Percentiles rank a stretch among this genome's conserved stretches.
phyloP scores from a whole-genome alignment of 148 eudicot genomes.

The Dianthus caryophyllus region DNA sequence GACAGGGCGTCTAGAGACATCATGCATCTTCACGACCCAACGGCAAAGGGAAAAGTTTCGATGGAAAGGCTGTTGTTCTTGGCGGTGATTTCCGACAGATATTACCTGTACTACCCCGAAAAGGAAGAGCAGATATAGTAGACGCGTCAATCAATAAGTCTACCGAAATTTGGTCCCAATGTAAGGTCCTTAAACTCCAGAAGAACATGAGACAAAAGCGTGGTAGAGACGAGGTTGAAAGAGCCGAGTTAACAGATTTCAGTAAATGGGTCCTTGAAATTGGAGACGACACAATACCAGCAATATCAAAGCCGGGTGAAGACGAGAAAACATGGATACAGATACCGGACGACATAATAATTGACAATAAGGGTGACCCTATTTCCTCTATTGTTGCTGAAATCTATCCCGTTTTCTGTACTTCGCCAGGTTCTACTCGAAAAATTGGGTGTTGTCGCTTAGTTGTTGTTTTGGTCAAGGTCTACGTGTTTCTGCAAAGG shows the following conservation, averaged over 20 bases:
- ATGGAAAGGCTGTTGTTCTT: constrained; percentile 7
- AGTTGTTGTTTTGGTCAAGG: too few species aligned
- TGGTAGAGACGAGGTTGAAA: background rate
- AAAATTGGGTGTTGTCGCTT: too few species aligned
- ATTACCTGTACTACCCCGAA: background rate
- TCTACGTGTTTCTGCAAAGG: too few species aligned
- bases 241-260: background rate
- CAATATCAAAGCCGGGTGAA: background rate
- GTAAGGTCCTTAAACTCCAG: background rate
- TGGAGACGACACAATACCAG: background rate
- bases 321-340: background rate
- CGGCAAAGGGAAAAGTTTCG: background rate
- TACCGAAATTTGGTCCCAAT: background rate
- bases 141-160: background rate
- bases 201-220: background rate
- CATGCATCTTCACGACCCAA: background rate
- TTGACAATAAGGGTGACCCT: background rate
- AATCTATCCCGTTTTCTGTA: too few species aligned
- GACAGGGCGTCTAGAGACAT: constrained; percentile 17
- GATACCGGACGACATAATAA: background rate
- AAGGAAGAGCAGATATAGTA: background rate
- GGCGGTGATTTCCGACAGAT: constrained; percentile 6
- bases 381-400: background rate
- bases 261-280: too few species aligned
- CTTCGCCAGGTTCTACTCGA: background rate